Evolutionary conservation across 2,329 filamentous ascomycete species (phyloP), one percentile per base, ranked within the genome.

Genomic region (Hypomyces perniciosus): DNA sequence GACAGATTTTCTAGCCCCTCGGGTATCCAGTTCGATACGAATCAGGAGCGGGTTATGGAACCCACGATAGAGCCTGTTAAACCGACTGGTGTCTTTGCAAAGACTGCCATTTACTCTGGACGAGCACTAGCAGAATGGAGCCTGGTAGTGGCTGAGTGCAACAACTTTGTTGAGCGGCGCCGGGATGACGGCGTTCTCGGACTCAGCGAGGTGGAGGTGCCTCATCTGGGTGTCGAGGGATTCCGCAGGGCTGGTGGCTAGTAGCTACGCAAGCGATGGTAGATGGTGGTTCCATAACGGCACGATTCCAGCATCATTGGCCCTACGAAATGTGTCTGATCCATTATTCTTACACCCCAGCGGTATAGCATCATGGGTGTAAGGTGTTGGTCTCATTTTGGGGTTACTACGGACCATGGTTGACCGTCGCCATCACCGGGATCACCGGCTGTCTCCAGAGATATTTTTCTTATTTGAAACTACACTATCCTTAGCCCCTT

Each of bases 81-180:
- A 56, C 80, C 79, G 0, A 62, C 59, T 1, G 76, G 77, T 5
- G 57, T 71, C 2, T 76, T 69, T 48, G 65, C 67, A 10, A 67
- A 69, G 42, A 75, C 74, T 28, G 71, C 76, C 7, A 79, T 80
- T 44, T 86, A 92, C 64, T 74, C 80, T 3, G 88, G 88, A 2
- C 77, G 86, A 20, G 84, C 88, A 1, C 73, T 93, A 41, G 87
- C 87, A 0, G 88, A 93, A 66, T 93, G 88, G 88, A 75, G 77
- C 20, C 72, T 88, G 13, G 79, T 92, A 20, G 81, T 90, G 12
- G 79, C 80, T 50, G 88, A 93, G 65, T 89, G 84, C 71, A 89
- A 91, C 68, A 88, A 83, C 61, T 93, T 92, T 66, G 81, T 90
- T 31, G 87, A 92, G 52, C 76, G 88, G 42, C 78, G 88, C 49